Conservation (phyloP, 2,329 filamentous ascomycete genomes). For the Calonectria pseudoreteaudii region DNA sequence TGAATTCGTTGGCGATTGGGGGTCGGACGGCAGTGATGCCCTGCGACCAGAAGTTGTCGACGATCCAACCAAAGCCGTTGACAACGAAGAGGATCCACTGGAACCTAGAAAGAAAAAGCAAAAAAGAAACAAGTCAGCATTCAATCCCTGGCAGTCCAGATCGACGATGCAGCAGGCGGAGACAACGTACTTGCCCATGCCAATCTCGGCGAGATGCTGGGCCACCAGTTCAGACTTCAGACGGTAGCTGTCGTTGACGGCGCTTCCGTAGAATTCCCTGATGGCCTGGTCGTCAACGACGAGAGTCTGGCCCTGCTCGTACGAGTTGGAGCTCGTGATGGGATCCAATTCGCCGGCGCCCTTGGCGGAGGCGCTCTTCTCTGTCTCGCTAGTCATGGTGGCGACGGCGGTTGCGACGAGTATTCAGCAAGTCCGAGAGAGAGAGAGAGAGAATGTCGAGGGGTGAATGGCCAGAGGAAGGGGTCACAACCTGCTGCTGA, state of each 20-base stretch:
- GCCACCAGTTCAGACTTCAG: slow-evolving; percentile 49
- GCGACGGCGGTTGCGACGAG: not conserved
- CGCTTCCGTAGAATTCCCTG: slow-evolving; percentile 50
- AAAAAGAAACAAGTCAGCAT: not conserved
- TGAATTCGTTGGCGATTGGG: slow-evolving; percentile 49
- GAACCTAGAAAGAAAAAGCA: slow-evolving; percentile 36
- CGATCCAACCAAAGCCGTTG: slow-evolving; percentile 60
- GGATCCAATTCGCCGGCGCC: slow-evolving; percentile 13
- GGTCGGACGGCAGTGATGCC: slow-evolving; percentile 50
- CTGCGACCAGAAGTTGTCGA: slow-evolving; percentile 56
- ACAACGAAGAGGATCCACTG: slow-evolving; percentile 59
- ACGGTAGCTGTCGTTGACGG: slow-evolving; percentile 46
- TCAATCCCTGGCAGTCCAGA: not conserved
- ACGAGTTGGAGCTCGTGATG: slow-evolving; percentile 17
- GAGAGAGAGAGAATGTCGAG: not conserved
- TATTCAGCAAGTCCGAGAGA: not conserved
- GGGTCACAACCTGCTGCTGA: not conserved
- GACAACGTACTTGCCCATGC: slow-evolving; percentile 49
- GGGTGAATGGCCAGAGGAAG: not conserved
- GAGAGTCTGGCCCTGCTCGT: slow-evolving; percentile 19
- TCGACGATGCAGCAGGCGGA: not conserved
- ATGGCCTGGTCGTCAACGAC: slow-evolving; percentile 21
- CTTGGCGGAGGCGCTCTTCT: slow-evolving; percentile 17
- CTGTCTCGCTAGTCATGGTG: slow-evolving; percentile 19
- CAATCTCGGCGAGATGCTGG: slow-evolving; percentile 44